Evolutionary conservation across 2,329 filamentous ascomycete species (phyloP), one percentile per base, ranked within the genome.

Genomic region (Coniochaeta prunicola): DNA sequence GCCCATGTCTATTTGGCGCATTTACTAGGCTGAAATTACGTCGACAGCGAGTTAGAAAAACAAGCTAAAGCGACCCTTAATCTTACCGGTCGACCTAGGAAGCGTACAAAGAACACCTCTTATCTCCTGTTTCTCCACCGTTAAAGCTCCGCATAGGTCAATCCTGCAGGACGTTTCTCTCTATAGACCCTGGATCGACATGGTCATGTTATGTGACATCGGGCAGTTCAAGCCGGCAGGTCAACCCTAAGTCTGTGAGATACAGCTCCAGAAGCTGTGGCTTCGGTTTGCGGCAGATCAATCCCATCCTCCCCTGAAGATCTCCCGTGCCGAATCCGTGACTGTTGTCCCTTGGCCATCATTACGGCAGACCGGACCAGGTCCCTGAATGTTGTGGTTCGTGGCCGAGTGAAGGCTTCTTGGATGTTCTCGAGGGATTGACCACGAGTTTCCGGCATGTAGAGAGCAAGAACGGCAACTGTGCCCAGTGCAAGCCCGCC

Each of bases 371-470:
- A 42, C 6, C 28, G 21, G 6, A 26, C 33, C 31, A 38, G 3
- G 24, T 38, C 19, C 5, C 10, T 56, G 53, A 36, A 34, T 4
- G 6, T 56, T 8, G 28, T 21, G 40, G 50, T 5, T 4, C 40
- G 24, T 15, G 68, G 68, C 6, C 60, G 61, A 33, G 73, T 71
- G 59, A 81, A 81, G 0, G 76, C 74, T 13, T 74, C 70, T 56
- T 81, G 75, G 54, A 81, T 82, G 48, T 75, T 72, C 56, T 80
- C 78, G n/a, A 83, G 69, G 0, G 74, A 74, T 12, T 70, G 67
- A 0, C 79, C 79, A 26, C 76, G 71, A 0, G 79, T 82, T 64
- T 82, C 80, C 0, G 76, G 77, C 79, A 82, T 82, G 53, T 71
- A 79, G 0, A 73, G 56, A 1, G 70, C 67, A 26, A 73, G 72